phyloP scores from a whole-genome alignment of 345 rosid genomes.

The Kandelia obovata region DNA sequence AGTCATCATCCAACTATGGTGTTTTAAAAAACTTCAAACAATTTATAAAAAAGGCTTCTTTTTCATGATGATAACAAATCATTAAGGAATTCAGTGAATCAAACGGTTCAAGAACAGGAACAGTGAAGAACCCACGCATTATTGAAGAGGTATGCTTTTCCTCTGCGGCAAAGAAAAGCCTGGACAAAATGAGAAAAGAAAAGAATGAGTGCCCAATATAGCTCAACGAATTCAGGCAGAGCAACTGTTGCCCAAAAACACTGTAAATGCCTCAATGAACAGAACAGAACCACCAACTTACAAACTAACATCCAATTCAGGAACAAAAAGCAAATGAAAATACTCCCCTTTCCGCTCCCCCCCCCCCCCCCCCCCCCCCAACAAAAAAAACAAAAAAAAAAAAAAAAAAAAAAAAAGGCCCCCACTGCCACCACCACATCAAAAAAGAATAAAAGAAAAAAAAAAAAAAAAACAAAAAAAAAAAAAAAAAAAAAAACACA shows the following conservation, averaged over 20 bases:
- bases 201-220: too few species aligned
- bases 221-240: not conserved
- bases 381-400: too few species aligned
- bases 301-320: not conserved
- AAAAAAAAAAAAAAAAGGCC: too few species aligned
- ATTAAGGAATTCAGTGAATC: not conserved
- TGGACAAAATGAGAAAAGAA: slow-evolving; percentile 21
- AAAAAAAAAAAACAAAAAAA: too few species aligned
- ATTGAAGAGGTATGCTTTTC: slow-evolving; percentile 83
- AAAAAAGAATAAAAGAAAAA: too few species aligned
- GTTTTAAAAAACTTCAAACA: too few species aligned
- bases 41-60: too few species aligned
- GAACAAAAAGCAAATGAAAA: not conserved
- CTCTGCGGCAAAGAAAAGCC: slow-evolving; percentile 67
- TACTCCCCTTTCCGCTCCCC: too few species aligned
- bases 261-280: not conserved
- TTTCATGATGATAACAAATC: not conserved
- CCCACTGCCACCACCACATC: too few species aligned
- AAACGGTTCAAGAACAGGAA: slow-evolving; percentile 5
- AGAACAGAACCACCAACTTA: not conserved
- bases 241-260: not conserved
- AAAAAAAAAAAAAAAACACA: too few species aligned
- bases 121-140: slow-evolving; percentile 50
- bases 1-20: too few species aligned
- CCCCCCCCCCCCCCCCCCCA: too few species aligned